Base-by-base conservation (phyloP, 306 rosid species). In the Vigna angularis region DNA sequence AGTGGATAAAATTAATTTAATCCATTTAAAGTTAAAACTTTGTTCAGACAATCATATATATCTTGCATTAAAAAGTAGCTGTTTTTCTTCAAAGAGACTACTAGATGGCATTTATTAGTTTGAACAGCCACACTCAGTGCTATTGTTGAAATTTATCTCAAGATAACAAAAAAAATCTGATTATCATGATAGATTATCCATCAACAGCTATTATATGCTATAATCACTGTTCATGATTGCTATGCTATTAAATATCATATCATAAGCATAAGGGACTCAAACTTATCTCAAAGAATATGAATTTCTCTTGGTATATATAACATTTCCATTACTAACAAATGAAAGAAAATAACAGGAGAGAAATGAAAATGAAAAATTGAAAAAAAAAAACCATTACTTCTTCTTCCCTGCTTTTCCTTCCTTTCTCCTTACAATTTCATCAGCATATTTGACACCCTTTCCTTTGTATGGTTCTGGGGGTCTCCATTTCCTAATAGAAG, bases 391-490 rank as follows among this genome's bases (percentile, higher is more conserved):
- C 45, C 28, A 22, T 67, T 49, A 92, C 93, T 95, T 95, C 86
- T 93, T 93, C 91, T 93, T 93, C 61, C 98, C 98, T 34, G 97
- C 99, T 80, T 95, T 95, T 52, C 98, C 98, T 77, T 93, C 99
- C 87, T 95, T 93, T 78, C 98, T 90, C 85, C 99, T 86, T 15
- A 95, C 74, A 40, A 95, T 20, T 85, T 95, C 97, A 74, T 95
- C 98, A 16, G 97, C 97, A 85, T 95, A 95, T 88, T 90, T 95
- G 68, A 95, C 84, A 83, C 99, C 99, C 88, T 95, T 95, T 64
- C 99, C 99, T 75, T 95, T 95, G 81, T 95, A 95, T 18, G 99
- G 99, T 75, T 95, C 99, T 9, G 99, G 99, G 15, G 99, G 99
- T 80, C 99, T 91, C 97, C 99, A 95, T 84, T 82, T 88, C 84